phyloP scores from a whole-genome alignment of 345 rosid genomes.

The Syzygium aqueum region DNA sequence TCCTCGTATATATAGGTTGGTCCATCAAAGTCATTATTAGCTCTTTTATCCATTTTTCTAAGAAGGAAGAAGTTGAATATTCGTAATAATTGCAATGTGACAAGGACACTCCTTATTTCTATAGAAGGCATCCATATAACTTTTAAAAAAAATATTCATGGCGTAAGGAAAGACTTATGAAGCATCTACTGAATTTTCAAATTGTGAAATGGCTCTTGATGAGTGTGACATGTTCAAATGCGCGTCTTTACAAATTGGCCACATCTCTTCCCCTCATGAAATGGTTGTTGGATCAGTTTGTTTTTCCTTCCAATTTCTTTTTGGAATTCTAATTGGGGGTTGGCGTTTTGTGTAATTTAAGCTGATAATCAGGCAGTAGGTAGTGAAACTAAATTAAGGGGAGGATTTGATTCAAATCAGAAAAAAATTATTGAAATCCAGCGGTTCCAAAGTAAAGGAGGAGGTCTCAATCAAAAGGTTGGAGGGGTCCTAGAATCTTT shows the following conservation, averaged over 20 bases:
- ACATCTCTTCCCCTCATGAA: neutral
- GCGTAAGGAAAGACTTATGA: neutral
- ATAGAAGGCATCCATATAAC: neutral
- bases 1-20: neutral
- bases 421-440: neutral
- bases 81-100: neutral
- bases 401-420: neutral
- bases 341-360: neutral
- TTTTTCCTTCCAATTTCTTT: neutral
- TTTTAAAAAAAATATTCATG: neutral
- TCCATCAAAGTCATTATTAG: neutral
- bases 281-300: neutral
- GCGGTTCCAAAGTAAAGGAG: neutral
- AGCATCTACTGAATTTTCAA: neutral
- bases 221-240: neutral
- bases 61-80: neutral
- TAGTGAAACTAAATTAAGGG: constrained; percentile 2
- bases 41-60: neutral
- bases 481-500: constrained; percentile 27
- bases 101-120: neutral
- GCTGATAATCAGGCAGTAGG: neutral
- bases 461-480: constrained; percentile 11
- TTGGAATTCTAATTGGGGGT: neutral
- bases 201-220: neutral
- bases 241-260: neutral